Conservation (phyloP, 2,329 filamentous ascomycete species). For the Verticillium nubilum region DNA sequence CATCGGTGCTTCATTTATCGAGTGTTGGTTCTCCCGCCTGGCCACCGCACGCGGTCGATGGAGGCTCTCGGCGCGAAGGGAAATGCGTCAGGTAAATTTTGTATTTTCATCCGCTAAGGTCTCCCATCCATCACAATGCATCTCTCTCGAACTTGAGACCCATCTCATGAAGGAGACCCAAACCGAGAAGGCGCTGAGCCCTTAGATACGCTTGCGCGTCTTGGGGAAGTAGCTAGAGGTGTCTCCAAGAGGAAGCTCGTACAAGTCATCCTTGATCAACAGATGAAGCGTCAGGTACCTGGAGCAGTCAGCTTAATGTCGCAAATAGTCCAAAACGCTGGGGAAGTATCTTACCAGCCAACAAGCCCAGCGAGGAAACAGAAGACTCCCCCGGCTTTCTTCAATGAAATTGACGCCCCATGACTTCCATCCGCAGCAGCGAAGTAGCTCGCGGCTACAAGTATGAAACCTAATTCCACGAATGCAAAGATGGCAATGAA, state of each 20-base stretch:
- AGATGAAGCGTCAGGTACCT: constrained; percentile 20
- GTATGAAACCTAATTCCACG: constrained; percentile 16
- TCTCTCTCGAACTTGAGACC: too few species aligned
- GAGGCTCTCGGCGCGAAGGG: too few species aligned
- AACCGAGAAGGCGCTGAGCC: neutral
- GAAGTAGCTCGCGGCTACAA: constrained; percentile 18
- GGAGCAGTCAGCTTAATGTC: neutral
- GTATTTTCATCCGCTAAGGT: too few species aligned
- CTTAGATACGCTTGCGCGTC: constrained; percentile 4
- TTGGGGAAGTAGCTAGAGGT: constrained; percentile 18
- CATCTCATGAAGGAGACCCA: too few species aligned
- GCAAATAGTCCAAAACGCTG: neutral
- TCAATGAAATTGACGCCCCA: constrained; percentile 8
- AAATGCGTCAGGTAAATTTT: too few species aligned
- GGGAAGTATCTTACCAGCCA: constrained; percentile 16
- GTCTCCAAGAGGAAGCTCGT: constrained; percentile 18
- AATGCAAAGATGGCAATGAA: constrained; percentile 18
- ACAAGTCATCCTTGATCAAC: constrained; percentile 16
- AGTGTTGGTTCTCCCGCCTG: too few species aligned
- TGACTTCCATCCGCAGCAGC: constrained; percentile 17
- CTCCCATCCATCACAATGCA: too few species aligned
- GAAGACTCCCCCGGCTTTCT: constrained; percentile 17
- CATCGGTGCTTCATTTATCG: too few species aligned
- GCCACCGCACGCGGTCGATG: too few species aligned
- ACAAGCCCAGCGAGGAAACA: constrained; percentile 19